phyloP scores from a whole-genome alignment of 2,329 filamentous ascomycete species.

The Nemania sp. region DNA sequence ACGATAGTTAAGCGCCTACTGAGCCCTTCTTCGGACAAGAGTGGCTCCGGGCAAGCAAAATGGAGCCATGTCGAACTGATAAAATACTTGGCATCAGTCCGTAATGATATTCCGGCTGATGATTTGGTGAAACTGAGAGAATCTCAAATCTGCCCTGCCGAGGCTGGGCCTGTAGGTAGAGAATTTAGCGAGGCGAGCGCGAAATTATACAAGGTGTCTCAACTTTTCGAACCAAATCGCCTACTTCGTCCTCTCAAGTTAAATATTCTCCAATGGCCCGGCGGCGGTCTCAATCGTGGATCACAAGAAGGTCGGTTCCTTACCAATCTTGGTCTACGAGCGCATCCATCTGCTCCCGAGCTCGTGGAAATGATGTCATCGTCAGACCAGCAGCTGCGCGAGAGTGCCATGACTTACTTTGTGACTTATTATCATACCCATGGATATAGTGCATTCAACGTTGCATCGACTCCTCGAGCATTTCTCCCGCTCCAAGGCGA shows the following conservation, averaged over 20 bases:
- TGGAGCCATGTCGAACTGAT: slow-evolving; percentile 96
- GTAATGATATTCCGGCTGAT: slow-evolving; percentile 79
- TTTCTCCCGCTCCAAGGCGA: slow-evolving; percentile 76
- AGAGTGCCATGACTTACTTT: slow-evolving; percentile 78
- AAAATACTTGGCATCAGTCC: slow-evolving; percentile 89
- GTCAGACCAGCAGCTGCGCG: slow-evolving; percentile 60
- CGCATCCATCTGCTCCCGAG: slow-evolving; percentile 71
- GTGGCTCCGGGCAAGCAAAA: slow-evolving; percentile 58
- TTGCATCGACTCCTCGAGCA: slow-evolving; percentile 55
- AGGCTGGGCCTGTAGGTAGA: slow-evolving; percentile 60
- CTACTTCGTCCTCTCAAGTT: slow-evolving; percentile 70
- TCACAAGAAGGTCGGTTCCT: slow-evolving; percentile 78
- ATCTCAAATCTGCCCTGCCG: slow-evolving; percentile 81
- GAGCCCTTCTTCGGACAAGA: slow-evolving; percentile 55
- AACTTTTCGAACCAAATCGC: slow-evolving; percentile 80
- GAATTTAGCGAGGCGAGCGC: slow-evolving; percentile 56
- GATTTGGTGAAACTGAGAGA: slow-evolving; percentile 79
- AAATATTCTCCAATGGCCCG: slow-evolving; percentile 82
- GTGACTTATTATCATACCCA: slow-evolving; percentile 78
- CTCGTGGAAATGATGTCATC: slow-evolving; percentile 78
- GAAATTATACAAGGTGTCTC: slow-evolving; percentile 70
- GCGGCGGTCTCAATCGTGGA: slow-evolving; percentile 63
- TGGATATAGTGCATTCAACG: slow-evolving; percentile 68
- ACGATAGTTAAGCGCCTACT: slow-evolving; percentile 90
- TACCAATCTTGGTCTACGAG: slow-evolving; percentile 69